Conservation (phyloP, 2,329 filamentous ascomycete genomes). For the Neonectria punicea region DNA sequence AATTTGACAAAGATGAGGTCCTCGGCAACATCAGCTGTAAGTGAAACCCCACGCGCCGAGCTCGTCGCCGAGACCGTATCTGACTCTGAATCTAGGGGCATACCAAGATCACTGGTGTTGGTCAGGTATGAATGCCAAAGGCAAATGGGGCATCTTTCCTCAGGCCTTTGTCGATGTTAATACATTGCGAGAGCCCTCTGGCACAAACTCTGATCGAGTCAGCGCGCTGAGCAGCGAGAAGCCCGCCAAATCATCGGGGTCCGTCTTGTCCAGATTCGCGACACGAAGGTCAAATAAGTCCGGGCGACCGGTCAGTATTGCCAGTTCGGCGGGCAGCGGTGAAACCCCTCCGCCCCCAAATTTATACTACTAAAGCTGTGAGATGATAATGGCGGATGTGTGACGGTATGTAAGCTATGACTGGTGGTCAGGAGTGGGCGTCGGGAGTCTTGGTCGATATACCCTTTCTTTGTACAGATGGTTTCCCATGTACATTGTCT, state of each 20-base stretch:
- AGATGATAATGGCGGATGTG: constrained; percentile 6
- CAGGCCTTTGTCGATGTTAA: constrained; percentile 59
- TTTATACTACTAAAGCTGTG: constrained; percentile 22
- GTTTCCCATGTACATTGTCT: constrained; percentile 17
- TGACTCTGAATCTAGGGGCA: constrained; percentile 49
- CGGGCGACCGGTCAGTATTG: constrained; percentile 47
- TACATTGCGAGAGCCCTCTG: constrained; percentile 53
- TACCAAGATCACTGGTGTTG: constrained; percentile 66
- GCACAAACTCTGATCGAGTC: constrained; percentile 43
- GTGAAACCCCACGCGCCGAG: constrained; percentile 37
- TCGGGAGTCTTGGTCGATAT: constrained; percentile 29
- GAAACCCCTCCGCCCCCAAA: constrained; percentile 39
- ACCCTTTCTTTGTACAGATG: constrained; percentile 22
- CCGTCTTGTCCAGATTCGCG: constrained; percentile 50
- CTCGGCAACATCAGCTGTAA: constrained; percentile 72
- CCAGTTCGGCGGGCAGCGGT: constrained; percentile 47
- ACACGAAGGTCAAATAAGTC: constrained; percentile 43
- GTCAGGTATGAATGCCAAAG: constrained; percentile 63
- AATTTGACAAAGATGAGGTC: constrained; percentile 72
- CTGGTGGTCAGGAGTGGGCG: constrained; percentile 17
- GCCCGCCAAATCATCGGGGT: constrained; percentile 43
- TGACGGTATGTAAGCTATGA: constrained; percentile 13
- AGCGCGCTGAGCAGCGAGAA: constrained; percentile 49
- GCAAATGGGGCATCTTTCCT: constrained; percentile 65
- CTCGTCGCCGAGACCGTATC: not conserved